Evolutionary conservation across 306 rosid genomes (phyloP), one percentile per base, ranked within the genome.

Genomic region (Gleditsia sinensis): DNA sequence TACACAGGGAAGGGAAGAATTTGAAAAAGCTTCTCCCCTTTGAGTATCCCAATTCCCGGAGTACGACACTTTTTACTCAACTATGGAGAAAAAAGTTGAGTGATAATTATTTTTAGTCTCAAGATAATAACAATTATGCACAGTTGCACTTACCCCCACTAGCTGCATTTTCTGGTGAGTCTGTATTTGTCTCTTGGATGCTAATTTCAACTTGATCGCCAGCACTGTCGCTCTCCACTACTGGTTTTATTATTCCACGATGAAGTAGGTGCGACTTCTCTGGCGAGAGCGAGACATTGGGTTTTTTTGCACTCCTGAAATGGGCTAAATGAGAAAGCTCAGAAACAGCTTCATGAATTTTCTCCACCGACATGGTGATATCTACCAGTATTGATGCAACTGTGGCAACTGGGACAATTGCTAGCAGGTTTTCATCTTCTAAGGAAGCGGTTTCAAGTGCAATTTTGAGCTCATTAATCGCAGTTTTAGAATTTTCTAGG

Each of bases 231-330:
- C 23, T 69, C 7, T 86, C 97, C 60, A 69, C 60, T 20, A 82
- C 79, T 33, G 98, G 98, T 20, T 87, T 88, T 53, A 91, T 67
- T 36, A 51, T 88, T 75, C 98, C 96, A 70, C 87, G 79, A 57
- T 94, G 96, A 78, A 94, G 93, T 30, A 90, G 33, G 0, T 56
- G 84, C 34, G 91, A 82, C 39, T 91, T 88, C 71, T 88, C 92
- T 24, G 78, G 83, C 2, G 89, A 83, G 1, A 80, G 80, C 3
- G 87, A 78, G 1, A 79, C 88, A 30, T 57, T 78, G 13, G 83
- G 60, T 64, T 89, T 70, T 64, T 89, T 70, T 1, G 54, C 59
- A 40, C n/a, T 71, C 79, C 82, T 86, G 87, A 91, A 94, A 8
- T 80, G 71, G 1, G 96, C 97, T 36, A 80, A 67, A 7, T 57